Conservation (phyloP, 495 filamentous ascomycete species). For the Talaromyces trachyspermus region DNA sequence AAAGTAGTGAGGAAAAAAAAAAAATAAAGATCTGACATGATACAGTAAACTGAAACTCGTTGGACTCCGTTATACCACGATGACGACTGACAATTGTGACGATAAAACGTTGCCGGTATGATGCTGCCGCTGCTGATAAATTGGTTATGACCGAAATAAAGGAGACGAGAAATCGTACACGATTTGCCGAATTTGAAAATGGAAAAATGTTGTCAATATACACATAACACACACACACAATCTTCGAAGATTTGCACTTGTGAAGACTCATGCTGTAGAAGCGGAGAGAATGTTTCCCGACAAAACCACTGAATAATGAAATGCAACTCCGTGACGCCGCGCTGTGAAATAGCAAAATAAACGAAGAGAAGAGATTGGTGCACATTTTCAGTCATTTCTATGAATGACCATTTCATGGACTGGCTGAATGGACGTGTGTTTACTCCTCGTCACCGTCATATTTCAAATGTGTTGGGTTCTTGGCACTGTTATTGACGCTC, state of each 20-base stretch:
- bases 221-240: too few species aligned
- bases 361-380: conserved; percentile 3
- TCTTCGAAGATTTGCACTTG: background rate
- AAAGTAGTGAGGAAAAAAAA: too few species aligned
- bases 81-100: background rate
- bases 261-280: background rate
- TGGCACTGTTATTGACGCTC: conserved; percentile 19
- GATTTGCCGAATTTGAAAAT: background rate
- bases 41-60: background rate
- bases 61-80: background rate
- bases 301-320: too few species aligned
- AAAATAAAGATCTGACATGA: background rate
- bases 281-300: background rate
- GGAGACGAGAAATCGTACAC: background rate
- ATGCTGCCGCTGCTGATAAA: background rate
- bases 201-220: background rate
- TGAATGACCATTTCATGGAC: background rate
- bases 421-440: background rate
- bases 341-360: conserved; percentile 2
- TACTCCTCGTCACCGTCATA: conserved; percentile 25
- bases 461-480: conserved; percentile 18
- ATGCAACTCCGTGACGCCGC: conserved; percentile 6
- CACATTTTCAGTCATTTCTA: background rate
- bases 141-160: background rate
- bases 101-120: background rate